These are phyloP conservation scores for Neonectria hederae DNA, from an alignment of 2,329 filamentous ascomycete species.

Conservation along the genomic window DNA sequence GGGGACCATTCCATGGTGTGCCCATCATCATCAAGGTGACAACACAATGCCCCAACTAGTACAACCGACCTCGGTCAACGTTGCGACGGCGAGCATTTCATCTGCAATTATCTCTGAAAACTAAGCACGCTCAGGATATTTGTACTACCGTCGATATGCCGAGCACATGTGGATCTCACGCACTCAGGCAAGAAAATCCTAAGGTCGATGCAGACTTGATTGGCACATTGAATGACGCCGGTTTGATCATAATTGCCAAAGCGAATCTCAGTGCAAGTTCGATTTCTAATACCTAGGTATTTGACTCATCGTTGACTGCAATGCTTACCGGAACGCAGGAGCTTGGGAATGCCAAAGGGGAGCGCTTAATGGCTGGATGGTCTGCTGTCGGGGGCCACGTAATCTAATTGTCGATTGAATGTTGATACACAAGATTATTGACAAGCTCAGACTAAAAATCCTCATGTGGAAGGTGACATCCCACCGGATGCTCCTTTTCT, in stretches of 20 bases:
- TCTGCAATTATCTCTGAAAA: too few species aligned
- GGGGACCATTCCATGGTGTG: background rate
- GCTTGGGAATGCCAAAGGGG: background rate
- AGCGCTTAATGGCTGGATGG: conserved; percentile 15
- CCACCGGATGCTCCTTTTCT: background rate
- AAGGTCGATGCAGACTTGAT: background rate
- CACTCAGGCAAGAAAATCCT: background rate
- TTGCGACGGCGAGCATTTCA: too few species aligned
- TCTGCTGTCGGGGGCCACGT: conserved; percentile 22
- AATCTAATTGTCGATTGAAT: too few species aligned
- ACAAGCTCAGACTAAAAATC: conserved; percentile 18
- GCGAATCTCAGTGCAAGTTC: background rate
- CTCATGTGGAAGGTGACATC: conserved; percentile 23
- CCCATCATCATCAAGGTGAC: background rate
- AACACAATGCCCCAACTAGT: background rate
- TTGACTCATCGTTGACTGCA: too few species aligned
- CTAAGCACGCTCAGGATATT: background rate
- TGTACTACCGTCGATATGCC: background rate
- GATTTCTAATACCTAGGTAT: background rate
- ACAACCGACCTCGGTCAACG: too few species aligned
- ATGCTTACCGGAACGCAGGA: background rate
- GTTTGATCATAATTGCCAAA: background rate
- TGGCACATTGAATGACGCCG: background rate
- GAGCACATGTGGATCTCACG: background rate
- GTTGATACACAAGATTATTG: background rate